Base-by-base conservation (phyloP, 1,284 basidiomycete species). In the Austroboletus rostrupii region DNA sequence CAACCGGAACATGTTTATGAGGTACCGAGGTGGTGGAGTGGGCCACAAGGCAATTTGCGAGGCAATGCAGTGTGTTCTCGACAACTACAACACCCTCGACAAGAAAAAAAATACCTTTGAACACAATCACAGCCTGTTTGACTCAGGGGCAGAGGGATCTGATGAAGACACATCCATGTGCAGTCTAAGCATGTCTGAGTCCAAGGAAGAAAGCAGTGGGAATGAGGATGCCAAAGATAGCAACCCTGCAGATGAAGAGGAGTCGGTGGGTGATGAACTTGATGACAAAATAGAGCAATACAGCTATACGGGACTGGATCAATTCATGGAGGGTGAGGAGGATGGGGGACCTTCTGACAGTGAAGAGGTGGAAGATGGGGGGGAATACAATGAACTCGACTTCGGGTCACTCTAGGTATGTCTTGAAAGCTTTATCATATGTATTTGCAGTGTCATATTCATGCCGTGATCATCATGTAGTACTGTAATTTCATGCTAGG, bases 221-320 rank as follows among this genome's bases (percentile, higher is more conserved):
- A 40, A 46, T 11, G 40, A 41, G n/a, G 26, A 31, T n/a, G 23
- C n/a, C 6, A 20, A 50, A 31, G 45, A 43, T 14, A 19, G 29
- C n/a, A 1, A 5, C 9, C 7, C n/a, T 1, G 8, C 35, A 37
- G 45, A 28, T 21, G 21, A 12, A 1, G n/a, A 29, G 16, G 13
- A 37, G 9, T 9, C 36, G 0, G 12, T 47, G 1, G 14, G 43
- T 0, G 26, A 54, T 0, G 29, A 55, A 9, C 37, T 54, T 0
- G 14, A 11, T 14, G 53, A 51, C 3, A 33, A 54, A 26, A 54
- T 54, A 53, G 43, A 57, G 0, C 35, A 51, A 19, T 49, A 31
- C 29, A 43, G 50, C 0, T 45, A 56, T 43, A 16, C 13, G 9
- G 45, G 36, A 37, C 14, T 54, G 2, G 45, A 49, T 20, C 32